Base-by-base conservation (phyloP, 2,329 filamentous ascomycete genomes). In the Tolypocladium pustulatum region DNA sequence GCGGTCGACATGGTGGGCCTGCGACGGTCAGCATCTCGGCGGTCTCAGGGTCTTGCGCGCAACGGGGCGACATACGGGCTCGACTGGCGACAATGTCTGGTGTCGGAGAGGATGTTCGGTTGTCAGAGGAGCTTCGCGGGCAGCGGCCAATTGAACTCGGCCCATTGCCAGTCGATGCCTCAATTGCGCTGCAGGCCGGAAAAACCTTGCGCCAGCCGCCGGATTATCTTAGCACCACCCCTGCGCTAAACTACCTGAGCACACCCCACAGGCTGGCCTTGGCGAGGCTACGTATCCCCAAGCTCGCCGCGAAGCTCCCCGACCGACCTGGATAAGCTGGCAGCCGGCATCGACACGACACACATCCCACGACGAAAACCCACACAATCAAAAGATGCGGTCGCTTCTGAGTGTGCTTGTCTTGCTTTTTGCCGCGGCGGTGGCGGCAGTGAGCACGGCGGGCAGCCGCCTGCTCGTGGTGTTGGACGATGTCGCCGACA, bases 401-500 rank as follows among this genome's bases (percentile, higher is more conserved):
- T 89, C 87, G 78, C 75, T 88, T 71, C 73, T 88, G 75, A 87
- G 87, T 67, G 80, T 90, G 69, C 76, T 91, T 64, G 73, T 90
- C 61, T 76, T 91, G 67, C 78, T 84, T 63, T 79, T 90, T 62
- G 76, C 84, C 63, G 81, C 86, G 68, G 77, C 85, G 59, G 89
- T 84, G 65, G 83, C 87, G 72, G 91, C 91, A 59, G 76, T 88
- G 68, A 96, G 92, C 78, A 87, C 86, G 63, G 81, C 85, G 55
- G 94, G 93, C 61, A 84, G 83, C 73, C 84, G 91, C 70, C 75
- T 97, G 73, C 80, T 99, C 68, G 91, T 95, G 61, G 82, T 99
- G 60, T 75, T 96, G 57, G 93, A 97, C 68, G 88, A 96, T 67
- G 80, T 85, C 62, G 81, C 83, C 49, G 90, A 96, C 70, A 91